These are phyloP conservation scores for Sporothrix sp. DNA, from an alignment of 2,329 filamentous ascomycete genomes.

Conservation along the genomic window DNA sequence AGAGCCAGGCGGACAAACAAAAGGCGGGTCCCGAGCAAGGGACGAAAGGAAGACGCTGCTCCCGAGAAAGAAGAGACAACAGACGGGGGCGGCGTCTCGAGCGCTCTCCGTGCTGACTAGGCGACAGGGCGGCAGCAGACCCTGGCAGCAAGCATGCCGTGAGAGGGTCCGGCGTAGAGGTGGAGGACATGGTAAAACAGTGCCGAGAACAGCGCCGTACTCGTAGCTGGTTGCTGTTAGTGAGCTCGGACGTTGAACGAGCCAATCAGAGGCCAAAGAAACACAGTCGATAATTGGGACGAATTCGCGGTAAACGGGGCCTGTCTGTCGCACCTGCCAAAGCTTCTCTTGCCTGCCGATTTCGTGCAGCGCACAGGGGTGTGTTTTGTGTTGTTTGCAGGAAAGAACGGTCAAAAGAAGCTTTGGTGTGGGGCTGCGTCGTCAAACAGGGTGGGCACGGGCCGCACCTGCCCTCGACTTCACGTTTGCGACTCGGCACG, in stretches of 20 bases:
- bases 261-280: slow-evolving; percentile 12
- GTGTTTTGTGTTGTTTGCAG: not conserved
- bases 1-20: not conserved
- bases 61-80: not conserved
- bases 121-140: no score
- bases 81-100: no score
- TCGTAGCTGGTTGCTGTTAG: not conserved
- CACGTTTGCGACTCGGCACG: slow-evolving; percentile 15
- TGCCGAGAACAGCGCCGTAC: not conserved
- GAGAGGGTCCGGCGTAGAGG: no score
- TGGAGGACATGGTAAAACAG: not conserved
- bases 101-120: no score
- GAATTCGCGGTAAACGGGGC: not conserved
- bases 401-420: not conserved
- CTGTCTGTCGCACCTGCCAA: not conserved
- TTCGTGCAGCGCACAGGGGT: no score
- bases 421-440: not conserved
- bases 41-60: slow-evolving; percentile 2
- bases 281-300: slow-evolving; percentile 12
- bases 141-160: no score
- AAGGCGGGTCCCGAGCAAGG: not conserved
- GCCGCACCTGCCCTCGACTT: not conserved
- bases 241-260: not conserved
- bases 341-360: slow-evolving; percentile 11
- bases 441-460: slow-evolving; percentile 13